A percentile compares a stretch with the other conserved stretches of the same genome.
phyloP scores from a whole-genome alignment of 306 rosid species.

The Medicago ruthenica region DNA sequence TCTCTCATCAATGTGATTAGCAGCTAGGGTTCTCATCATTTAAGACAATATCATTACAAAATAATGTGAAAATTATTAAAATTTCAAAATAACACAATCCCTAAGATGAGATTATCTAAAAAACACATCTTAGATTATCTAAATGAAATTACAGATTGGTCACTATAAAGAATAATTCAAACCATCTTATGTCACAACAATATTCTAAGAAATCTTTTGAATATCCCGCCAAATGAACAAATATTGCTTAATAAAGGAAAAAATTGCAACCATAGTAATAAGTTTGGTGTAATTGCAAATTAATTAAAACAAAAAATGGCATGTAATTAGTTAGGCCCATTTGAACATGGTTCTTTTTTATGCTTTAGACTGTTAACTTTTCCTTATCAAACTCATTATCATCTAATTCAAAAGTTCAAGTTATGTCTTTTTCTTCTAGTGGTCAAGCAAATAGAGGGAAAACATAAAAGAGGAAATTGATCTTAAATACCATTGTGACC shows the following conservation, averaged over 20 bases:
- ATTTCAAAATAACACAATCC: neutral
- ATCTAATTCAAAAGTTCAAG: conserved; percentile 40
- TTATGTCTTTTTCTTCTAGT: conserved; percentile 22
- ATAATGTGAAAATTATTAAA: neutral
- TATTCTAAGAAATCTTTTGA: conserved; percentile 18
- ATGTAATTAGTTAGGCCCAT: neutral
- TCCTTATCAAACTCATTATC: conserved; percentile 22
- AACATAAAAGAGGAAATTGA: conserved; percentile 35
- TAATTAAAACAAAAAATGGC: conserved; percentile 28
- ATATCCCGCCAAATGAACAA: conserved; percentile 34
- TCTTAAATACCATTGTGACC: conserved; percentile 16
- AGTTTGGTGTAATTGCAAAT: conserved; percentile 16
- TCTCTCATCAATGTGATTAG: too few species aligned
- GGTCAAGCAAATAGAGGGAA: conserved; percentile 41
- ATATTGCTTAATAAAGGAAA: conserved; percentile 10
- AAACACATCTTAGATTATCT: neutral
- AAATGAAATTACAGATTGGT: neutral
- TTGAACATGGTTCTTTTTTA: conserved; percentile 4
- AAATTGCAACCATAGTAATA: conserved; percentile 2
- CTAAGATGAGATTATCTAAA: neutral
- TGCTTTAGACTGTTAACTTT: conserved; percentile 39
- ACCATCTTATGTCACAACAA: neutral
- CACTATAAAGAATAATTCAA: neutral
- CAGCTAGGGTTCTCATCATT: too few species aligned
- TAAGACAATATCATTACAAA: neutral